phyloP scores from a whole-genome alignment of 257 asterid genomes.

The Nicotiana knightiana region DNA sequence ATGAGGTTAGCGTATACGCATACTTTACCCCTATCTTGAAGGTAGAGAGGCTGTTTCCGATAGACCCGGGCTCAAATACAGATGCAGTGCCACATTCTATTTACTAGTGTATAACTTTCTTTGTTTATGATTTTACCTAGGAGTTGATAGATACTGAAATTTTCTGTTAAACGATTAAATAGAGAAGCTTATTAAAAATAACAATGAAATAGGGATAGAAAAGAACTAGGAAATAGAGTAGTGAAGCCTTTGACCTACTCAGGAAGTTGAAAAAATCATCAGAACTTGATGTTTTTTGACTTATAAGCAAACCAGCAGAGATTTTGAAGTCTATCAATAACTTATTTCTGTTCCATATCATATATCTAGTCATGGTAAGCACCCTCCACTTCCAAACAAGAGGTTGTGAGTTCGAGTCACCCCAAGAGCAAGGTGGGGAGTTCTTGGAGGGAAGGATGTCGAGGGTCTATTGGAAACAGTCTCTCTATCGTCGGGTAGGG shows the following conservation, averaged over 20 bases:
- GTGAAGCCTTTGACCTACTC: not conserved
- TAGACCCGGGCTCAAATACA: too few relatives aligned
- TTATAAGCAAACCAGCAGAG: not conserved
- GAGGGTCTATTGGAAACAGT: too few relatives aligned
- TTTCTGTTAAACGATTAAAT: not conserved
- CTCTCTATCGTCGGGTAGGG: too few relatives aligned
- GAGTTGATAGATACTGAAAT: not conserved
- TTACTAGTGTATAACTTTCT: not conserved
- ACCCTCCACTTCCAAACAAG: too few relatives aligned
- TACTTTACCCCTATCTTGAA: too few relatives aligned
- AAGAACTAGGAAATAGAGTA: not conserved
- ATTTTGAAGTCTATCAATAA: not conserved
- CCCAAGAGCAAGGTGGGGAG: too few relatives aligned
- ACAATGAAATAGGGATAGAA: not conserved
- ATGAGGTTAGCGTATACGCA: too few relatives aligned
- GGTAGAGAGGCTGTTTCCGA: too few relatives aligned
- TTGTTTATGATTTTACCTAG: not conserved
- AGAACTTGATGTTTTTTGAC: not conserved
- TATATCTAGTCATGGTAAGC: not conserved
- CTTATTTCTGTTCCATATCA: not conserved
- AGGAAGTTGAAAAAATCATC: not conserved
- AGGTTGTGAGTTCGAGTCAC: too few relatives aligned
- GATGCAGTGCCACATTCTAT: not conserved
- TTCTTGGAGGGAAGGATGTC: too few relatives aligned
- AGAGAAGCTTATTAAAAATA: not conserved